These are phyloP conservation scores for Penicillium egyptiacum DNA, from an alignment of 495 filamentous ascomycete genomes.

Conservation along the genomic window DNA sequence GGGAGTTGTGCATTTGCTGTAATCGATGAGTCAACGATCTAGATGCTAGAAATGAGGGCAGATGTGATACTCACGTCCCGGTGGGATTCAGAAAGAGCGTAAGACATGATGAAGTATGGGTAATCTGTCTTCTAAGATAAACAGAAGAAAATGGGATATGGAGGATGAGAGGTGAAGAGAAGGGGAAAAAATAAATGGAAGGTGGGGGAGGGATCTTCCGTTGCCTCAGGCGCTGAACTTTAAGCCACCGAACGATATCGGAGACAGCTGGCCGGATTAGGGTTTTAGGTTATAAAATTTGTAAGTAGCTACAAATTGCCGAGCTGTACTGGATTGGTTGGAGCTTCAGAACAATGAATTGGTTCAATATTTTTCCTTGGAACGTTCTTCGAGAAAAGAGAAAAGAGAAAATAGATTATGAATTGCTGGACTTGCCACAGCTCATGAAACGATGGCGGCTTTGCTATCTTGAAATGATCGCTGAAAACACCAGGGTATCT, in stretches of 20 bases:
- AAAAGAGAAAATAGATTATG: neutral
- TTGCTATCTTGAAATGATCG: slow-evolving; percentile 3
- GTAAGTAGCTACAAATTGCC: neutral
- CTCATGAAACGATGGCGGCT: neutral
- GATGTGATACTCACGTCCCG: slow-evolving; percentile 65
- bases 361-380: neutral
- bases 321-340: neutral
- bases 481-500: slow-evolving; percentile 28
- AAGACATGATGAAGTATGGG: slow-evolving; percentile 53
- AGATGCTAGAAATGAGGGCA: slow-evolving; percentile 5
- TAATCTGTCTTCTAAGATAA: slow-evolving; percentile 20
- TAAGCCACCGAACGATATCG: slow-evolving; percentile 26
- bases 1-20: slow-evolving; percentile 86
- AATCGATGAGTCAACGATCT: slow-evolving; percentile 51
- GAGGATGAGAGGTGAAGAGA: slow-evolving; percentile 12
- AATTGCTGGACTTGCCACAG: neutral
- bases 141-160: slow-evolving; percentile 10
- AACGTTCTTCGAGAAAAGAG: neutral
- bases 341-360: neutral
- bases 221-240: slow-evolving; percentile 25
- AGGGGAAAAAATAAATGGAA: slow-evolving; percentile 19
- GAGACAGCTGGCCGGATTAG: slow-evolving; percentile 27
- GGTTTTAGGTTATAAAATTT: slow-evolving; percentile 16
- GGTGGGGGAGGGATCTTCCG: slow-evolving; percentile 29
- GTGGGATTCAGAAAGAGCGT: slow-evolving; percentile 87